Percentiles rank a stretch among this genome's conserved stretches.
Evolutionary conservation across 805 yeast species (phyloP).

Genomic region (Wickerhamiella qilinensis): DNA sequence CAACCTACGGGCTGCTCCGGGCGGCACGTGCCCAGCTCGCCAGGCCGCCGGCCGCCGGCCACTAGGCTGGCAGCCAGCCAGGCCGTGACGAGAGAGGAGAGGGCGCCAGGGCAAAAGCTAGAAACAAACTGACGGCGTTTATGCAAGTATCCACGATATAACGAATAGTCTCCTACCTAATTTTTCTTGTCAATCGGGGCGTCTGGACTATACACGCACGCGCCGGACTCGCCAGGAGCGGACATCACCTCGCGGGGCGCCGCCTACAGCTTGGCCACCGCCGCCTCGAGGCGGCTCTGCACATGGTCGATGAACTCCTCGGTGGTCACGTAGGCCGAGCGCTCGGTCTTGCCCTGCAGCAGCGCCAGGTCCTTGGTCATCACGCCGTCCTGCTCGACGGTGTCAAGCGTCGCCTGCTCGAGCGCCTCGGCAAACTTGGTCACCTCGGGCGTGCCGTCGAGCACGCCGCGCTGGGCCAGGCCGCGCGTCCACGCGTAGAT

Average conservation of each 20-base stretch:
- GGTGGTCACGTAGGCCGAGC: slow-evolving; percentile 72
- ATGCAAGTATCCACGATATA: no score
- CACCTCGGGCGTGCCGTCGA: slow-evolving; percentile 78
- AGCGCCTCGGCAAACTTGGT: slow-evolving; percentile 59
- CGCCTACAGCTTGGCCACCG: slow-evolving; percentile 1
- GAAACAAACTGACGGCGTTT: no score
- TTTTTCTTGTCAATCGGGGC: no score
- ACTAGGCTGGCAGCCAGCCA: no score
- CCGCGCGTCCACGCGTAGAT: slow-evolving; percentile 97
- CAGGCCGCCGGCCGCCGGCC: no score
- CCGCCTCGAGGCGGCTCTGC: slow-evolving; percentile 38
- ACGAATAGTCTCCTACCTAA: no score
- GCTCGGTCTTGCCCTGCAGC: slow-evolving; percentile 72
- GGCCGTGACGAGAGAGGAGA: no score
- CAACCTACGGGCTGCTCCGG: slow-evolving; percentile 11
- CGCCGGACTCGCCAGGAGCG: no score
- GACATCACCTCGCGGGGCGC: no score
- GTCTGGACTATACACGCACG: no score
- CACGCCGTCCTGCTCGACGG: slow-evolving; percentile 66
- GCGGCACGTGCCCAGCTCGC: slow-evolving; percentile 2
- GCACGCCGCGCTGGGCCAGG: slow-evolving; percentile 75
- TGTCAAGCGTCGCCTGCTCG: slow-evolving; percentile 73
- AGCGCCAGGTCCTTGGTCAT: slow-evolving; percentile 96
- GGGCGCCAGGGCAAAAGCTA: no score
- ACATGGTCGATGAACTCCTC: slow-evolving; percentile 83